These are phyloP conservation scores for Secale cereale DNA, from an alignment of 176 grass and related monocot genomes.

Conservation along the genomic window DNA sequence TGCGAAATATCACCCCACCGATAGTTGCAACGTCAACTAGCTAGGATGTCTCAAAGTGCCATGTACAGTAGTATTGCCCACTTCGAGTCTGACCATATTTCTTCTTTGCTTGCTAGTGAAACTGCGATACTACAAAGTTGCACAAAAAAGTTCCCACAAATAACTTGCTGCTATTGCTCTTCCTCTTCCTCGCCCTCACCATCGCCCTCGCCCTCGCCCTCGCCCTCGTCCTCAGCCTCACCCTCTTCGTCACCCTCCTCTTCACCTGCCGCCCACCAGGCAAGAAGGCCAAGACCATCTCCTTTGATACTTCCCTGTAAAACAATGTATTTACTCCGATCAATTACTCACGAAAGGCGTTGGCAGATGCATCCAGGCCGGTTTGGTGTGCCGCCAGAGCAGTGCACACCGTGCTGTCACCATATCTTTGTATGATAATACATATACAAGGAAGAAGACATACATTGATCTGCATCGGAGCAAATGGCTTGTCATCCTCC, in stretches of 20 bases:
- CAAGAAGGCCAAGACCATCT: slow-evolving; percentile 83
- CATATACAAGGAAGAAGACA: slow-evolving; percentile 9
- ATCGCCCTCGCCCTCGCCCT: not conserved
- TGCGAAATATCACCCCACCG: too few species aligned
- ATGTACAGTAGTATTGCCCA: not conserved
- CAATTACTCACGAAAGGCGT: not conserved
- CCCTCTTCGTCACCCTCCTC: slow-evolving; percentile 13
- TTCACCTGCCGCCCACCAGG: slow-evolving; percentile 66
- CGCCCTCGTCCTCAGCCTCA: not conserved
- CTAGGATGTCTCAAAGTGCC: not conserved
- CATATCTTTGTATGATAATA: not conserved
- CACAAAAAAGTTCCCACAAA: not conserved
- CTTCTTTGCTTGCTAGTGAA: not conserved
- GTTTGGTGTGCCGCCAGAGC: not conserved
- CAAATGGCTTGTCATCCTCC: slow-evolving; percentile 65
- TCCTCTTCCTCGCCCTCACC: slow-evolving; percentile 11
- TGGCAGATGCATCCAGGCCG: not conserved
- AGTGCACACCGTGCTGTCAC: not conserved
- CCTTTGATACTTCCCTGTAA: slow-evolving; percentile 79
- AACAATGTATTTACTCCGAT: not conserved
- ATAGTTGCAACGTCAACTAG: too few species aligned
- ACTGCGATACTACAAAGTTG: not conserved
- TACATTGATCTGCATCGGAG: slow-evolving; percentile 90
- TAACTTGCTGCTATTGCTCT: slow-evolving; percentile 29
- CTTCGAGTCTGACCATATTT: not conserved